Conservation (phyloP, 1,284 basidiomycete genomes). For the Meripilus lineatus region DNA sequence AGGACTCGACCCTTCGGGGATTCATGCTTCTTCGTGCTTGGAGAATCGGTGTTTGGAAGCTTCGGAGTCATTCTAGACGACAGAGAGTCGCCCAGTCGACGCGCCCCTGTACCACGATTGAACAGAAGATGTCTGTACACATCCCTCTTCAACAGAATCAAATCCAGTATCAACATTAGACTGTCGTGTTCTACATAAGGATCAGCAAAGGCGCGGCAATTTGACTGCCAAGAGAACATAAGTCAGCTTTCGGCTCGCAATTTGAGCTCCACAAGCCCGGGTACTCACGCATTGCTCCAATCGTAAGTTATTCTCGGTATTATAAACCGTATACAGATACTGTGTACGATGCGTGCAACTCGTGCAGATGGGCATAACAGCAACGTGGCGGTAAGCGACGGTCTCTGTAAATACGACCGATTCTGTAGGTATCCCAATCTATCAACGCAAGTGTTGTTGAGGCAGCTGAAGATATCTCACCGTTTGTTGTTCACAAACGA, state of each 20-base stretch:
- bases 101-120: conserved; percentile 70
- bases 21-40: conserved; percentile 6
- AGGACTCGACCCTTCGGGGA: not conserved
- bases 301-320: conserved; percentile 78
- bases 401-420: too few species aligned
- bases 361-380: conserved; percentile 90
- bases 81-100: conserved; percentile 36
- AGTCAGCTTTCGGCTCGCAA: conserved; percentile 6
- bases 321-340: conserved; percentile 81
- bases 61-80: not conserved
- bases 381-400: too few species aligned
- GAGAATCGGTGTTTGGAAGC: not conserved
- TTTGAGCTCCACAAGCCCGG: conserved; percentile 6
- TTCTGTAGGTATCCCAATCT: too few species aligned
- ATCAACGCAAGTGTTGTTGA: too few species aligned
- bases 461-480: too few species aligned
- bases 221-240: conserved; percentile 17
- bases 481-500: too few species aligned
- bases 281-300: conserved; percentile 73
- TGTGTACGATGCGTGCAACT: conserved; percentile 64
- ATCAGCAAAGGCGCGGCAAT: conserved; percentile 74
- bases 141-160: conserved; percentile 82
- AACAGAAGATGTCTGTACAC: conserved; percentile 90
- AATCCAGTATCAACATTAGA: conserved; percentile 74
- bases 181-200: conserved; percentile 88